Evolutionary conservation across 345 rosid species (phyloP), one percentile per base, ranked within the genome.

Genomic region (Sisymbrium irio): DNA sequence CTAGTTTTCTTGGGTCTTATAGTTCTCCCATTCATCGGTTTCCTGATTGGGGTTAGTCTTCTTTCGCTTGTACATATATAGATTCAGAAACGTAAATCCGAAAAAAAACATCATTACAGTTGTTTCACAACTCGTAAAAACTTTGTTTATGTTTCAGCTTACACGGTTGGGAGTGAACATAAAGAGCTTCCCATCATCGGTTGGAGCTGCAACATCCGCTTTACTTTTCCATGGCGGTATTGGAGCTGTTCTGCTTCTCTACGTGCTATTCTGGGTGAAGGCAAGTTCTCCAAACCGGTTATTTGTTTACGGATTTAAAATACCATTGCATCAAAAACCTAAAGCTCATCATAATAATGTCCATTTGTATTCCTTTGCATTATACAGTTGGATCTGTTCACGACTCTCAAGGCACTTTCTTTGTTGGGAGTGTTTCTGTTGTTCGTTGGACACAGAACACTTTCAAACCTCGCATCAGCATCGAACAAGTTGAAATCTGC

Each of bases 211-310:
- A 19, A 67, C 83, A 42, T 87, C 84, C 49, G 90, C 90, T 55
- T 33, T 81, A 56, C 89, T 96, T 54, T 96, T 96, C 90, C 99
- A 96, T 27, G 55, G 82, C 0, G 97, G 99, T 50, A 89, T 92
- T 33, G 98, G 86, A 67, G 85, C 97, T 30, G 96, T 96, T 77
- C 85, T 96, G 62, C 55, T 78, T 75, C 98, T 96, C 62, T 92
- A 96, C 9, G 87, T 79, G 58, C 82, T 96, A 66, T 96, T 96
- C 91, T 96, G 99, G 99, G 62, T 88, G 78, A 92, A 92, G 99
- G 99, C 85, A 49, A 76, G 71, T 63, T 37, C 25, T 13, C 7
- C 27, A n/a, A 62, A 54, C 49, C 50, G 30, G 67, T 46, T 35
- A 37, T 40, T 64, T 18, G 46, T 27, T 55, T 51, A 15, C 0